Evolutionary conservation across 306 rosid species (phyloP).

Genomic region (Citrullus colocynthis): DNA sequence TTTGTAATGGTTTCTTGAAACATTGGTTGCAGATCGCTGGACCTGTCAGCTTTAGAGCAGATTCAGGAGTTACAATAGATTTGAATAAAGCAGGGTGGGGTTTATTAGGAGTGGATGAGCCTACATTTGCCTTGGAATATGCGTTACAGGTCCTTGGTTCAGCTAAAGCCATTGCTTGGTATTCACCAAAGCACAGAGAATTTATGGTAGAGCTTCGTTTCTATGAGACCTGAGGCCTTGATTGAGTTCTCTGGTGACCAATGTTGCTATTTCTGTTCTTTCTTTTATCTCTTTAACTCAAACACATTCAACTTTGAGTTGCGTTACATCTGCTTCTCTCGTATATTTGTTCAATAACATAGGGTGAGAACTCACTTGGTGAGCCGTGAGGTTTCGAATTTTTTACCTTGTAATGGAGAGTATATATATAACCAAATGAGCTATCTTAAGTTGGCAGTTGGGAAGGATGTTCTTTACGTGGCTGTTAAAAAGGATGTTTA

Average conservation of each 20-base stretch:
- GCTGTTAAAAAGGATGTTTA: too few relatives aligned
- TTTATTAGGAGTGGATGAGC: slow-evolving; percentile 32
- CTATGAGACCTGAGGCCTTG: slow-evolving; percentile 27
- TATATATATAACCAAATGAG: too few relatives aligned
- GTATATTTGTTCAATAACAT: too few relatives aligned
- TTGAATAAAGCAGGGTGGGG: slow-evolving; percentile 29
- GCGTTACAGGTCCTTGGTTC: slow-evolving; percentile 80
- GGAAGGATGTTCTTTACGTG: too few relatives aligned
- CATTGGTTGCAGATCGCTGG: slow-evolving; percentile 51
- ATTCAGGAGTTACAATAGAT: slow-evolving; percentile 56
- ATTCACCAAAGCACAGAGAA: slow-evolving; percentile 69
- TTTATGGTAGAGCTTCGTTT: slow-evolving; percentile 91
- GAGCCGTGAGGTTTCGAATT: too few relatives aligned
- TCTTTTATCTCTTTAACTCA: not conserved
- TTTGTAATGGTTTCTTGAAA: not conserved
- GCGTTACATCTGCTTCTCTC: too few relatives aligned
- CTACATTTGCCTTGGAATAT: slow-evolving; percentile 67
- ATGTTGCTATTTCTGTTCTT: not conserved
- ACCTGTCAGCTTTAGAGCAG: slow-evolving; percentile 76
- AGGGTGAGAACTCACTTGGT: too few relatives aligned
- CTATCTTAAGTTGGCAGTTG: too few relatives aligned
- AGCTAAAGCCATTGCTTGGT: slow-evolving; percentile 96
- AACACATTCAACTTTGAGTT: not conserved
- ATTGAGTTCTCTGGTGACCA: not conserved
- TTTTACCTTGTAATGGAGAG: too few relatives aligned